Evolutionary conservation across 2,329 filamentous ascomycete genomes (phyloP).

Genomic region (Penicillium sp.): DNA sequence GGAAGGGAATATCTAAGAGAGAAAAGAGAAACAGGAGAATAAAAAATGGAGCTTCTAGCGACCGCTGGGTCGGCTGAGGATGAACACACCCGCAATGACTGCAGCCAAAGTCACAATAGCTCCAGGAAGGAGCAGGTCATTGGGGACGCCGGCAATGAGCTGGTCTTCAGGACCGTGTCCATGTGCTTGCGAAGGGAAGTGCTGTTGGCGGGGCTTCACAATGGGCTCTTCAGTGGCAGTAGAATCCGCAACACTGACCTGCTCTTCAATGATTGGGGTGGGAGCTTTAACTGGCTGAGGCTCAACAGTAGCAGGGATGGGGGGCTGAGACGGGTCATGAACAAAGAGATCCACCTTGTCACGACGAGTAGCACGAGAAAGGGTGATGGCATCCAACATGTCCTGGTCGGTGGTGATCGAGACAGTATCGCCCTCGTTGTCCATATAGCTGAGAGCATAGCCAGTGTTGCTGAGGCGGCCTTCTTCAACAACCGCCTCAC

Average conservation of each 20-base stretch:
- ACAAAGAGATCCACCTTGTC: conserved; percentile 98
- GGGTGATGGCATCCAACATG: conserved; percentile 80
- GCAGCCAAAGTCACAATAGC: conserved; percentile 94
- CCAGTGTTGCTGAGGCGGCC: conserved; percentile 74
- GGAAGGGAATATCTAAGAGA: conserved; percentile 8
- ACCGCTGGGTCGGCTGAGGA: conserved; percentile 68
- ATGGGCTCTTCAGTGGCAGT: conserved; percentile 49
- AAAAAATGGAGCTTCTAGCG: conserved; percentile 29
- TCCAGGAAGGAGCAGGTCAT: conserved; percentile 88
- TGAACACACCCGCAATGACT: conserved; percentile 91
- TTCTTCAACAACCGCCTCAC: conserved; percentile 73
- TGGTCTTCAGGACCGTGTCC: conserved; percentile 64
- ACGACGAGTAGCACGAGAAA: conserved; percentile 72
- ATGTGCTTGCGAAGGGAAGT: conserved; percentile 47
- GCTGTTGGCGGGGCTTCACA: conserved; percentile 43
- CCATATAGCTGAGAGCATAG: conserved; percentile 91
- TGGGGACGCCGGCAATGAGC: conserved; percentile 86
- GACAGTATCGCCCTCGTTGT: conserved; percentile 94
- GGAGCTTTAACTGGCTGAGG: conserved; percentile 56
- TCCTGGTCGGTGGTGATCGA: conserved; percentile 96
- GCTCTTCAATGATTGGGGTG: conserved; percentile 53
- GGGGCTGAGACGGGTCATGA: conserved; percentile 88
- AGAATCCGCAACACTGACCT: conserved; percentile 49
- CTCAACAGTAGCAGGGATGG: conserved; percentile 65
- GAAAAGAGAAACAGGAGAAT: not conserved